phyloP scores from a whole-genome alignment of 2,329 filamentous ascomycete species.

The Sporothrix dimorphospora region DNA sequence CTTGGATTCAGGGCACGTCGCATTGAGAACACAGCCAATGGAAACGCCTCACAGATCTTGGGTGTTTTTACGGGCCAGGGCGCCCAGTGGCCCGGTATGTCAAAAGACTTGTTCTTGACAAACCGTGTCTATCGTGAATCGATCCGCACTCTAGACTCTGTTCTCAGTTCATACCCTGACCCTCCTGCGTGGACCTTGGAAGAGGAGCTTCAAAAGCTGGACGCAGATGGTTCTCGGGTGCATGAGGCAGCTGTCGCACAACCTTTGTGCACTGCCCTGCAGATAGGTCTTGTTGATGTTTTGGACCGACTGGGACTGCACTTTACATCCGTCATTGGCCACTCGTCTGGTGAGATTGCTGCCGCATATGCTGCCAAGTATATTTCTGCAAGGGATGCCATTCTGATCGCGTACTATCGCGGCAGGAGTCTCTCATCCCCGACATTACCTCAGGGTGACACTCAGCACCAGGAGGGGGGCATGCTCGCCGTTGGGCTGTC shows the following conservation, averaged over 20 bases:
- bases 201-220: constrained; percentile 25
- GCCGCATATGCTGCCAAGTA: constrained; percentile 39
- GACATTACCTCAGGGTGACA: background rate
- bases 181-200: constrained; percentile 23
- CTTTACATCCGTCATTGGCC: constrained; percentile 39
- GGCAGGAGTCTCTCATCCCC: constrained; percentile 24
- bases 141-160: constrained; percentile 42
- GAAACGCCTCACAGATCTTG: background rate
- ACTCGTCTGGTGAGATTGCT: constrained; percentile 44
- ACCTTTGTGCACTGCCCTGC: constrained; percentile 40
- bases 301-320: constrained; percentile 36
- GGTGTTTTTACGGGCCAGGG: constrained; percentile 37
- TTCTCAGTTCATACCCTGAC: constrained; percentile 36
- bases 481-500: constrained; percentile 50
- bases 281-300: constrained; percentile 41
- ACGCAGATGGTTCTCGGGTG: constrained; percentile 24
- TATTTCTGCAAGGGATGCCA: constrained; percentile 34
- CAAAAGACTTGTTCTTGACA: constrained; percentile 22
- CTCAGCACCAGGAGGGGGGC: constrained; percentile 44
- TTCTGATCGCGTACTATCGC: constrained; percentile 35
- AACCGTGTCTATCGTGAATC: constrained; percentile 36
- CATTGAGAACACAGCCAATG: background rate
- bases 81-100: constrained; percentile 35
- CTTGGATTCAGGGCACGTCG: constrained; percentile 20
- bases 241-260: constrained; percentile 34